Base-by-base conservation (phyloP, 1,284 basidiomycete genomes). In the Leccinum holopus region DNA sequence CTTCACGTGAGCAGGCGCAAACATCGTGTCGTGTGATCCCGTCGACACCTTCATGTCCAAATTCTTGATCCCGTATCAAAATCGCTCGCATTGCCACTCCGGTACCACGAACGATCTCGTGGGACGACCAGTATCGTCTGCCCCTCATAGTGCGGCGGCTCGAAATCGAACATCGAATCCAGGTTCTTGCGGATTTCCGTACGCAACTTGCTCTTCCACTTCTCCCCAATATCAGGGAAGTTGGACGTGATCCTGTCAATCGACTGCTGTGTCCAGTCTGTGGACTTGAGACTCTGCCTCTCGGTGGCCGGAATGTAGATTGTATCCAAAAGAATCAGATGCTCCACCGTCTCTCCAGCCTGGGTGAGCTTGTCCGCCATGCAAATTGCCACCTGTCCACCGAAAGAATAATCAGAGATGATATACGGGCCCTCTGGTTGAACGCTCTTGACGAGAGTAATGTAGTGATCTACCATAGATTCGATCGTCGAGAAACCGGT, bases 11-110 rank as follows among this genome's bases (percentile, higher is more conserved):
- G 72, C 72, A 53, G 73, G 72, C 2, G 70, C 66, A 51, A 73
- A 75, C 72, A 75, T 75, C 2, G 73, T 71, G 61, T 73, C 72
- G 30, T 75, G 72, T 4, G 64, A 12, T 14, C 73, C 72, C 5
- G 66, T 30, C 28, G 28, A 30, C 28, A 30, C 28, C 28, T 30
- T 30, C 28, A 30, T 30, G 28, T 1, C 28, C 28, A 30, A 1
- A 28, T 68, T 65, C 51, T 66, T 71, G 52, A 73, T 64, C 72
- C 73, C 6, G 71, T 74, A 25, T 73, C 73, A 59, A 75, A 74
- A 61, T 74, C 73, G 37, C 69, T 72, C 16, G 72, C 70, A 21
- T 64, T 37, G 1, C 71, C 69, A 32, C 66, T 70, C n/a, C 68
- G 66, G 65, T 73, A 75, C 72, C 72, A 73, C 10, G 64, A 67